These are phyloP conservation scores for Boletus vinaceobasis DNA, from an alignment of 768 basidiomycete genomes.

Conservation along the genomic window DNA sequence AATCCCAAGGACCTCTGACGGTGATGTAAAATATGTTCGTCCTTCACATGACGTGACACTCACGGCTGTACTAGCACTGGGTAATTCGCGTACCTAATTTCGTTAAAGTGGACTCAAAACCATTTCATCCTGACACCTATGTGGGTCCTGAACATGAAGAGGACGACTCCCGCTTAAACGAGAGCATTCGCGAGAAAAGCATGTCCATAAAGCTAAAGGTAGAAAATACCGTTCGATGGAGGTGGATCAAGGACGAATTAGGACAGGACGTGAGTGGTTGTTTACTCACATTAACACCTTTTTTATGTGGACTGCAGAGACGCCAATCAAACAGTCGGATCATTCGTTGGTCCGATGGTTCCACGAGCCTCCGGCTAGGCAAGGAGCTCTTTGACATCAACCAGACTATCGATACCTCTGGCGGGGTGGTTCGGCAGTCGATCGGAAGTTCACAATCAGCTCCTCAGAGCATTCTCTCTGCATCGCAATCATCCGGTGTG, in stretches of 20 bases:
- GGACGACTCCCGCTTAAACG: conserved; percentile 53
- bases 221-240: conserved; percentile 94
- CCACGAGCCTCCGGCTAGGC: conserved; percentile 85
- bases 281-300: neutral
- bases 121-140: conserved; percentile 86
- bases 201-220: conserved; percentile 86
- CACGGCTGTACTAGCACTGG: conserved; percentile 56
- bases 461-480: conserved; percentile 40
- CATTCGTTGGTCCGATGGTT: conserved; percentile 95
- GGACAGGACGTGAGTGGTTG: conserved; percentile 67
- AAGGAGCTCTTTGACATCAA: conserved; percentile 92
- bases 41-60: conserved; percentile 1
- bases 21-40: conserved; percentile 54
- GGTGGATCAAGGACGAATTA: conserved; percentile 77
- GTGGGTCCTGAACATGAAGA: conserved; percentile 78
- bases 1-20: conserved; percentile 74
- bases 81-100: conserved; percentile 93
- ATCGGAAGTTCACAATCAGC: conserved; percentile 44
- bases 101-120: conserved; percentile 83
- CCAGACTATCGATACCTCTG: conserved; percentile 75
- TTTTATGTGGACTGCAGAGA: conserved; percentile 41
- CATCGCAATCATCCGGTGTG: conserved; percentile 35
- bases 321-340: conserved; percentile 89
- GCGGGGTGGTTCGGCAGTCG: conserved; percentile 55
- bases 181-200: conserved; percentile 69